Conservation (phyloP, 345 rosid species). For the Lumnitzera littorea region DNA sequence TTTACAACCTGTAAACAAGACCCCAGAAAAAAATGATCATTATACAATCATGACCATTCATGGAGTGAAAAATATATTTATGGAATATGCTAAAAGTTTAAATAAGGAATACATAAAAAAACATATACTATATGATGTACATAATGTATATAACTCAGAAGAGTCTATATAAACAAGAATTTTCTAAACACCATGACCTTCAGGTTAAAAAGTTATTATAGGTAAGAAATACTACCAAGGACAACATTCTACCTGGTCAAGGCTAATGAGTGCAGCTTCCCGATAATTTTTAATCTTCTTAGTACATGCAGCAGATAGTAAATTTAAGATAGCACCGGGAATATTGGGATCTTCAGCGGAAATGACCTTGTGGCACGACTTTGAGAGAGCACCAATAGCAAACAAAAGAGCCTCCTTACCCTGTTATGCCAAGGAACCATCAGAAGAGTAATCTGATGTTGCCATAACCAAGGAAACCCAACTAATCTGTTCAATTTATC, state of each 20-base stretch:
- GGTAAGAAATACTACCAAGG: neutral
- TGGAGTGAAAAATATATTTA: no score
- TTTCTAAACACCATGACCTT: neutral
- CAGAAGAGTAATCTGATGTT: conserved; percentile 9
- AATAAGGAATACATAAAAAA: neutral
- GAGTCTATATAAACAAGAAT: neutral
- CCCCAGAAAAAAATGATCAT: conserved; percentile 1
- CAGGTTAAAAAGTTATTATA: no score
- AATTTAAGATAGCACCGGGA: conserved; percentile 52
- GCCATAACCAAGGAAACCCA: neutral
- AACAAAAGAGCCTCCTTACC: conserved; percentile 81
- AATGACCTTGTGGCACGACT: conserved; percentile 73
- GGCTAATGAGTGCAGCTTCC: conserved; percentile 73
- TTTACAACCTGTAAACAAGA: conserved; percentile 49
- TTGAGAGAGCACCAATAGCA: conserved; percentile 73
- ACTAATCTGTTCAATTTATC: no score
- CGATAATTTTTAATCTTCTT: conserved; percentile 73
- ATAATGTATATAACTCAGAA: neutral
- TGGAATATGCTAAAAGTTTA: no score
- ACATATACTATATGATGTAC: neutral
- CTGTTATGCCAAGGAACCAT: conserved; percentile 30
- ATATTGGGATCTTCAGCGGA: conserved; percentile 44
- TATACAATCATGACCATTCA: neutral
- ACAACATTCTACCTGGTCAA: conserved; percentile 51
- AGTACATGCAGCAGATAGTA: conserved; percentile 64